Evolutionary conservation across 2,329 filamentous ascomycete genomes (phyloP), one percentile per base, ranked within the genome.

Genomic region (Coniochaeta ligniaria): DNA sequence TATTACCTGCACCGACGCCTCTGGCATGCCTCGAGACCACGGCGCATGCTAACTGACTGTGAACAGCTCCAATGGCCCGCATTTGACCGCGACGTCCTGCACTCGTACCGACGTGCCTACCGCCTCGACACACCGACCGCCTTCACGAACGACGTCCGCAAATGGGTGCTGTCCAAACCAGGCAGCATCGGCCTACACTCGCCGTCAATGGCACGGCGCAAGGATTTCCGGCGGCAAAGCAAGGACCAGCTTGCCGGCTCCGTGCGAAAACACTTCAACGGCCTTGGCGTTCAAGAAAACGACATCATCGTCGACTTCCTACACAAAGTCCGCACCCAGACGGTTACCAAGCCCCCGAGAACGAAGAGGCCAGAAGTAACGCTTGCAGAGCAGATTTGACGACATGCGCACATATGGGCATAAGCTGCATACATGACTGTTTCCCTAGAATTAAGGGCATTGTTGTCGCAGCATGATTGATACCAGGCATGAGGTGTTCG

Each of bases 251-350:
- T 96, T 60, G 88, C 89, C 9, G 80, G 86, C 65, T 81, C 84
- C 1, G 88, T 93, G 57, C 82, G 90, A 65, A 93, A 92, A 72
- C 90, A 95, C 74, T 95, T 95, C 76, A 95, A 95, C 70, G 86
- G 85, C 36, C 80, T 90, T 65, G 89, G 88, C 17, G 84, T 94
- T 45, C 88, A 87, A 65, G 91, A 96, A 76, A 92, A 88, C 70
- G 91, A 95, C 67, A 87, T 92, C 65, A 89, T 95, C 61, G 89
- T 93, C 60, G 89, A 90, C 65, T 85, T 92, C 70, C 79, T 92
- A 63, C 90, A 91, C 78, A 89, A 86, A 70, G 81, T 90, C 33
- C 80, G 82, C 69, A 82, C 81, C 65, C 79, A 85, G 63, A 82
- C 83, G 22, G 65, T 75, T 2, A 64, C 66, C 75, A 76, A 70